Evolutionary conservation across 768 basidiomycete genomes (phyloP).

Genomic region (Neoboletus brunneissimus): DNA sequence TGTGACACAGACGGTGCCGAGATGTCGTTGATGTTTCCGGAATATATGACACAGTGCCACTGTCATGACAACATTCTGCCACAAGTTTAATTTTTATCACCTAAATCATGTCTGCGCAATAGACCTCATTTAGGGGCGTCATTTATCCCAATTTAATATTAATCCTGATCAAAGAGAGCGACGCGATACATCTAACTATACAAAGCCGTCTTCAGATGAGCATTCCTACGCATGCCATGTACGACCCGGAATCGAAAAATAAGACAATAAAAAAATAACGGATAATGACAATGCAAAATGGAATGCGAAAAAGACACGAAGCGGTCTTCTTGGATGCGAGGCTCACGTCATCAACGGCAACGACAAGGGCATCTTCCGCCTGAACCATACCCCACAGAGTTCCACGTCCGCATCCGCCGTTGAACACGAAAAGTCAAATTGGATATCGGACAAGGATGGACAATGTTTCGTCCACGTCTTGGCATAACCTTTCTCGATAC

Average conservation of each 20-base stretch:
- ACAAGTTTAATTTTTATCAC: not conserved
- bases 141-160: not conserved
- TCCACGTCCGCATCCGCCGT: slow-evolving; percentile 26
- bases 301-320: not conserved
- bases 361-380: slow-evolving; percentile 17
- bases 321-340: not conserved
- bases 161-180: too few species aligned
- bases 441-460: slow-evolving; percentile 27
- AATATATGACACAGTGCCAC: too few species aligned
- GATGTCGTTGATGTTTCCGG: too few species aligned
- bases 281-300: not conserved
- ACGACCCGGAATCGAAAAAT: not conserved
- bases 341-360: not conserved
- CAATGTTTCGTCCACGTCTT: slow-evolving; percentile 30
- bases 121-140: not conserved
- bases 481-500: slow-evolving; percentile 25
- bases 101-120: not conserved
- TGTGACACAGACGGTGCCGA: too few species aligned
- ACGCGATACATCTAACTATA: slow-evolving; percentile 1
- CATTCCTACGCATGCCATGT: not conserved
- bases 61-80: too few species aligned
- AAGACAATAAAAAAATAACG: not conserved
- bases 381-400: slow-evolving; percentile 33
- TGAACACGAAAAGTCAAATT: slow-evolving; percentile 31
- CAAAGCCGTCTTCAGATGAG: not conserved